These are phyloP conservation scores for Paxillus involutus DNA, from an alignment of 768 basidiomycete genomes.

Conservation along the genomic window DNA sequence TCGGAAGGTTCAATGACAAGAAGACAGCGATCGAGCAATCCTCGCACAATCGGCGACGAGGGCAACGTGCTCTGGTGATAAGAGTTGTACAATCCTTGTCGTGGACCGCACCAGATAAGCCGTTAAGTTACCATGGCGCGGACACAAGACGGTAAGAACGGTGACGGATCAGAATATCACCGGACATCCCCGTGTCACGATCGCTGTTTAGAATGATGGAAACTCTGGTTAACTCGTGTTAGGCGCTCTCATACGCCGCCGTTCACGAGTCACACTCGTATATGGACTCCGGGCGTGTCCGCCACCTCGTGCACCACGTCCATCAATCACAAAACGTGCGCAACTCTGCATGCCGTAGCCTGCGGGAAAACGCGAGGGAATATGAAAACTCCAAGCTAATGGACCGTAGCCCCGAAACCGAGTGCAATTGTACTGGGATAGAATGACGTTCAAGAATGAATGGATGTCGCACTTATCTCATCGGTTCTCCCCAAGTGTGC, in stretches of 20 bases:
- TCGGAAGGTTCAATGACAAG: constrained; percentile 7
- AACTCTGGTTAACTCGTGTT: constrained; percentile 14
- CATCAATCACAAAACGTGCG: constrained; percentile 31
- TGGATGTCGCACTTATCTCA: constrained; percentile 4
- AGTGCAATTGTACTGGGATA: constrained; percentile 3
- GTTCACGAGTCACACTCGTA: constrained; percentile 12
- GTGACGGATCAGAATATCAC: constrained; percentile 18
- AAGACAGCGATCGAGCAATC: constrained; percentile 7
- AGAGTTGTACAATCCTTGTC: constrained; percentile 15
- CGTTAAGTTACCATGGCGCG: constrained; percentile 15
- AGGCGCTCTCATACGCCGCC: constrained; percentile 15
- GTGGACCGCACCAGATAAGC: constrained; percentile 9
- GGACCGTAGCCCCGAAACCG: constrained; percentile 10
- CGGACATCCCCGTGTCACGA: constrained; percentile 23
- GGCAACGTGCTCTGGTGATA: constrained; percentile 13
- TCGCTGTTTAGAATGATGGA: constrained; percentile 9
- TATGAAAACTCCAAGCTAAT: constrained; percentile 14
- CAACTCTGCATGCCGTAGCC: constrained; percentile 26
- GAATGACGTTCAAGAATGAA: constrained; percentile 3
- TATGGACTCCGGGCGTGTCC: constrained; percentile 17
- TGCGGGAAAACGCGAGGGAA: constrained; percentile 23
- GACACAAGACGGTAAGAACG: constrained; percentile 18
- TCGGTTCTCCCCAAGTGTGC: constrained; percentile 5
- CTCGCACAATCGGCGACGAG: constrained; percentile 16
- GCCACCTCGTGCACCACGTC: constrained; percentile 20